Evolutionary conservation across 2,329 filamentous ascomycete species (phyloP), one percentile per base, ranked within the genome.

Genomic region (Neonectria hederae): DNA sequence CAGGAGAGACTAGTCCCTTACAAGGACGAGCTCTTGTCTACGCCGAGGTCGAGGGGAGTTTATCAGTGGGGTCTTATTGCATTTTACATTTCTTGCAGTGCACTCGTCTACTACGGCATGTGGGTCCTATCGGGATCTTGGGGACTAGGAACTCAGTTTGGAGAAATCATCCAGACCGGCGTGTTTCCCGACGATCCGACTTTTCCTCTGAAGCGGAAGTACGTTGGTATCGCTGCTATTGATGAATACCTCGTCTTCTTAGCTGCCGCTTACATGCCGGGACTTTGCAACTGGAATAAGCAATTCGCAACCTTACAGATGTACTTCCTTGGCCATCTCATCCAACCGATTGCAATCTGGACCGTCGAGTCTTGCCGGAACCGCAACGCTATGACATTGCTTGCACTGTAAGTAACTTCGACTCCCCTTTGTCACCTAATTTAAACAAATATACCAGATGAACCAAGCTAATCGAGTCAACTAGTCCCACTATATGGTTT

Each of bases 321-420:
- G 10, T 65, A 65, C 5, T 21, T 56, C 17, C 40, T 65, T 0
- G 40, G 62, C 1, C 38, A 54, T 21, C 22, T 52, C 17, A 30
- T 52, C 10, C 48, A 53, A 5, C 56, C 26, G 10, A 53, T 53
- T 17, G 19, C 26, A 0, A 35, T 59, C 19, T 43, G 17, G 35
- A 53, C n/a, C 7, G 21, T 59, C 19, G 56, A 59, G 9, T 22
- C 35, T 6, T 43, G 22, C 10, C 48, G 56, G 24, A n/a, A n/a
- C n/a, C 46, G 56, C 3, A 52, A 59, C 14, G 3, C 4, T 1
- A 24, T 53, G 48, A 43, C 48, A 4, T 6, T 21, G 1, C 35
- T 59, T 13, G 46, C 22, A 19, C 14, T 59, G 56, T 59, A 51
- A 11, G 56, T 59, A 10, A 3, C n/a, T n/a, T n/a, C n/a, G n/a